Evolutionary conservation across 2,329 filamentous ascomycete species (phyloP), one percentile per base, ranked within the genome.

Genomic region (Aureobasidium sp.): DNA sequence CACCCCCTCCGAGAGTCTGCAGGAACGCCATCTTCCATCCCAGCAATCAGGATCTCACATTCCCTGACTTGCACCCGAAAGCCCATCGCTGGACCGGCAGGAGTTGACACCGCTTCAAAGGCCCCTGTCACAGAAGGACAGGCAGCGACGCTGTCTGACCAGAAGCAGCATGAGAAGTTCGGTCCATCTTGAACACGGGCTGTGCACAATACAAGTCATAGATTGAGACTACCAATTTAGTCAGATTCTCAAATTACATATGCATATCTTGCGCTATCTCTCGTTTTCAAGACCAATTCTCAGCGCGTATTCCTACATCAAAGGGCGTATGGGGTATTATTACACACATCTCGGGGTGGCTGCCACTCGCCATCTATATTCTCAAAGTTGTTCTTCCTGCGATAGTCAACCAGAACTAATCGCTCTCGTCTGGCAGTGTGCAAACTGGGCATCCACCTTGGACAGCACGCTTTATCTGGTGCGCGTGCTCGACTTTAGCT

Each of bases 401-500:
- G 20, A 20, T 17, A 9, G 15, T 20, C 32, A 15, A 37, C 15
- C 32, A 13, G 27, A 29, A n/a, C 34, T 59, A 59, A 13, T 24
- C 55, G 24, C n/a, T 34, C 9, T 59, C 63, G 12, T 66, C 66
- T 20, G 63, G 63, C 34, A 63, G 56, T n/a, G 61, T 50, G 20
- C 67, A 69, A 32, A 65, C 62, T 34, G 66, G 63, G 61, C 71
- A 72, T n/a, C 70, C 70, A 34, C 65, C 55, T 36, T 66, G 44
- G 2, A 93, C 81, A 64, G 84, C 84, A 69, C 92, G 88, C 67
- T 86, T 82, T 64, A 96, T 75, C 61, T 96, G 73, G 66, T 91
- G 83, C 43, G 92, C 92, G 71, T 91, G 90, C 66, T 89, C 94
- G 32, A 96, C 91, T 75, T 97, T 97, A 34, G 87, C 85, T 0